Base-by-base conservation (phyloP, 176 grass and related monocot genomes). In the Panicum miliaceum region DNA sequence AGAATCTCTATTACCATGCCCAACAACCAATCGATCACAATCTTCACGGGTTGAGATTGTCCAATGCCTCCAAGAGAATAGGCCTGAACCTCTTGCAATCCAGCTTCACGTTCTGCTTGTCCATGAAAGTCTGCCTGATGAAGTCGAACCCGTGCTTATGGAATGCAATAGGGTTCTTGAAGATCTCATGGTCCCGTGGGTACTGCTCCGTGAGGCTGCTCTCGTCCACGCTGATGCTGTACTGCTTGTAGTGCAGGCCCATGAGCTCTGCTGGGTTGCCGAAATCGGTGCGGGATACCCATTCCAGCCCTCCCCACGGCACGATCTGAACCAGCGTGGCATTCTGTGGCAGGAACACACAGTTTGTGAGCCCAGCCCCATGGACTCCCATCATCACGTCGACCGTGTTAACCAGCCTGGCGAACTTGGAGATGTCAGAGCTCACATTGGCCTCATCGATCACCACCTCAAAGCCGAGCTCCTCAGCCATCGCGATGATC, bases 341-440 rank as follows among this genome's bases (percentile, higher is more conserved):
- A 26, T 95, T 91, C 32, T 75, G 86, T 32, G 93, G 93, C 13
- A 93, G 29, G 83, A 93, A 95, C 2, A 92, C 76, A 18, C 79
- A 80, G 70, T 95, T 95, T 3, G 93, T 95, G 34, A 95, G 90
- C 12, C 93, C 93, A 4, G 90, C 93, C 2, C 93, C 90, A 20
- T 92, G 90, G 42, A 93, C 88, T 4, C 90, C 93, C 80, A 95
- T 92, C 93, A 93, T 89, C 60, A 95, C 93, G 27, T 95, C 93
- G 2, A 84, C 87, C 0, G 85, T 89, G 86, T 95, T 95, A 1
- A 95, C 90, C 20, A 89, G 85, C 53, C 6, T 70, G 0, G 94
- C 89, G 18, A 94, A 94, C 46, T 86, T 23, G 10, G 81, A 81
- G 40, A 97, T 82, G 35, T 90, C 83, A 16, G 86, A 90, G 78